Conservation (phyloP, 805 yeast genomes). For the Brettanomyces bruxellensis region DNA sequence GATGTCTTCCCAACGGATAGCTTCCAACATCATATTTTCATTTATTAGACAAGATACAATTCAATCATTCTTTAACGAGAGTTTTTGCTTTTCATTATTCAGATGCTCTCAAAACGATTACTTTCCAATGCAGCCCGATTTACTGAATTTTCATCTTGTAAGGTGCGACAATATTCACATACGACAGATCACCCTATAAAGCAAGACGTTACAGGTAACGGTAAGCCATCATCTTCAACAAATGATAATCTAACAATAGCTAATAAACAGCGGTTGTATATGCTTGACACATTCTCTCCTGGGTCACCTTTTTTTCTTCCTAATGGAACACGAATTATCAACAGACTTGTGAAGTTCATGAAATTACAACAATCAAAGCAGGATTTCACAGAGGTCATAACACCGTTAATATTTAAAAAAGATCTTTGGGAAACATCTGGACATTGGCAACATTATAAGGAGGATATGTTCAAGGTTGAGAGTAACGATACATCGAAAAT, state of each 20-base stretch:
- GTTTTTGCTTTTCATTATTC: too few species aligned
- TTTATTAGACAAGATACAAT: too few species aligned
- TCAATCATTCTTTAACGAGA: too few species aligned
- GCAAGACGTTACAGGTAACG: too few species aligned
- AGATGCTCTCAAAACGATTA: too few species aligned
- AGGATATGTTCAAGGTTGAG: constrained; percentile 87
- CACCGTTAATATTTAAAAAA: constrained; percentile 81
- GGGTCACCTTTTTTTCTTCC: constrained; percentile 91
- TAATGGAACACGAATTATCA: constrained; percentile 82
- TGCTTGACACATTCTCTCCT: constrained; percentile 76
- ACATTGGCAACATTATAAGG: constrained; percentile 91
- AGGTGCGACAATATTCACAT: too few species aligned
- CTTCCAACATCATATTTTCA: too few species aligned
- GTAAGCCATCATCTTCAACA: constrained; percentile 10
- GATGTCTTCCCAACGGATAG: too few species aligned
- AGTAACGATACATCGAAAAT: constrained; percentile 35
- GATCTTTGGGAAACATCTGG: constrained; percentile 87
- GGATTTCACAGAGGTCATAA: constrained; percentile 86
- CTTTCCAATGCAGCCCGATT: too few species aligned
- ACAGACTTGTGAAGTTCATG: constrained; percentile 73
- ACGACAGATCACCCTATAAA: too few species aligned
- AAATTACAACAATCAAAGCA: constrained; percentile 69
- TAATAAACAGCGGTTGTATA: constrained; percentile 62
- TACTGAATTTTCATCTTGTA: too few species aligned
- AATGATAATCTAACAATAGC: constrained; percentile 37